Evolutionary conservation across 2,329 filamentous ascomycete genomes (phyloP).

Genomic region (Arthrobotrys musiformis): DNA sequence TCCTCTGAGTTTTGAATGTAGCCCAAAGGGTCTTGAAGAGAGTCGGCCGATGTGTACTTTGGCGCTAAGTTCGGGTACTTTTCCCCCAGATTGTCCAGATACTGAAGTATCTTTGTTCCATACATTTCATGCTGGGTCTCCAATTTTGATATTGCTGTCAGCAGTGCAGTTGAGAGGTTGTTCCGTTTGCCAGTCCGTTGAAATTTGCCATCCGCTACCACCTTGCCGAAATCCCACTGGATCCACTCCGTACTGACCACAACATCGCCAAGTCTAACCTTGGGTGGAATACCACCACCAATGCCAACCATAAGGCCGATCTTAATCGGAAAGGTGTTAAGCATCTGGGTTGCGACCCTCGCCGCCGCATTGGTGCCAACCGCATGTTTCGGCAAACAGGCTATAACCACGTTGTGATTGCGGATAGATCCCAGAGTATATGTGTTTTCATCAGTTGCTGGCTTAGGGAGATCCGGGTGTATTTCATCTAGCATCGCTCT

Average conservation of each 20-base stretch:
- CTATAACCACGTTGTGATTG: constrained; percentile 18
- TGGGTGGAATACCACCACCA: constrained; percentile 19
- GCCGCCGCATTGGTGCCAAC: neutral
- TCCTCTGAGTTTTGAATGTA: too few species aligned
- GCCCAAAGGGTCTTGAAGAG: constrained; percentile 2
- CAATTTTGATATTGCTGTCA: constrained; percentile 55
- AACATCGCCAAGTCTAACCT: constrained; percentile 15
- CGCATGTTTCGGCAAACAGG: neutral
- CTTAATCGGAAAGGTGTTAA: constrained; percentile 25
- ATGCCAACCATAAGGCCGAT: constrained; percentile 22
- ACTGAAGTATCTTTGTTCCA: constrained; percentile 56
- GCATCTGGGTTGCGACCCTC: neutral
- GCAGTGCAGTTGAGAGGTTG: neutral
- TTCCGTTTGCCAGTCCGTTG: neutral
- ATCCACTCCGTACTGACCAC: constrained; percentile 35
- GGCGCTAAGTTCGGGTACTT: constrained; percentile 38
- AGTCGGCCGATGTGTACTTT: neutral
- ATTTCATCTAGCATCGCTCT: constrained; percentile 15
- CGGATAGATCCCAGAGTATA: constrained; percentile 20
- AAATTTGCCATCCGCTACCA: neutral
- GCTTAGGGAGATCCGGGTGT: neutral
- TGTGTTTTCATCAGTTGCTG: constrained; percentile 1
- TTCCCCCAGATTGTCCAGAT: constrained; percentile 52
- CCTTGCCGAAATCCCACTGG: constrained; percentile 20
- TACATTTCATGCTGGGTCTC: constrained; percentile 43